Conservation (phyloP, 1,139 yeast species). For the Schwanniomyces etchellsii region DNA sequence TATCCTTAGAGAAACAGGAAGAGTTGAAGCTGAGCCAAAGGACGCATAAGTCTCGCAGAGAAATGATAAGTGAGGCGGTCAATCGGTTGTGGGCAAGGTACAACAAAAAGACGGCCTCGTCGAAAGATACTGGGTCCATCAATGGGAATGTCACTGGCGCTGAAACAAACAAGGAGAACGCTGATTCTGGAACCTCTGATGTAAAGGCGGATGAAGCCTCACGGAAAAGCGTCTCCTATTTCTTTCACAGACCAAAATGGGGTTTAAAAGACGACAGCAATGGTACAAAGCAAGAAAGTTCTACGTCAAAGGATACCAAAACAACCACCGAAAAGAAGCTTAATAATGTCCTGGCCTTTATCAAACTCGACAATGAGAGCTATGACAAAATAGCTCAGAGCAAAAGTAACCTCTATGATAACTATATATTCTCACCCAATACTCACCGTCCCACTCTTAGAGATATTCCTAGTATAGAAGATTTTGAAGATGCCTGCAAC, state of each 20-base stretch:
- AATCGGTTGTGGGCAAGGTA: background rate
- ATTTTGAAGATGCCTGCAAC: background rate
- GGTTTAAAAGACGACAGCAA: background rate
- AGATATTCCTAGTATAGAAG: conserved; percentile 20
- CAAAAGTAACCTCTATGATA: conserved; percentile 11
- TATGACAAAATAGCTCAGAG: background rate
- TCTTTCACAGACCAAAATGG: conserved; percentile 1
- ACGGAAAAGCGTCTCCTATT: background rate
- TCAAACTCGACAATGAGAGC: background rate
- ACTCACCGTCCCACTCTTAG: conserved; percentile 16
- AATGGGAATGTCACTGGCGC: background rate
- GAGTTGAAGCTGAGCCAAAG: background rate
- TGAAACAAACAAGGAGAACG: background rate
- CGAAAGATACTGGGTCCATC: background rate
- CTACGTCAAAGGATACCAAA: background rate
- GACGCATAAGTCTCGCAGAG: background rate
- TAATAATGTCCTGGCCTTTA: background rate
- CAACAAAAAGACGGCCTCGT: too few species aligned
- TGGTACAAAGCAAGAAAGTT: background rate
- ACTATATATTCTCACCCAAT: conserved; percentile 21
- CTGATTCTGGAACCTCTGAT: background rate
- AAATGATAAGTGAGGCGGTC: background rate
- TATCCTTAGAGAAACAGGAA: conserved; percentile 1
- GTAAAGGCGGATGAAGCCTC: background rate
- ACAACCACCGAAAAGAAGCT: background rate